Evolutionary conservation across 495 filamentous ascomycete species (phyloP), one percentile per base, ranked within the genome.

Genomic region (Terfezia boudieri): DNA sequence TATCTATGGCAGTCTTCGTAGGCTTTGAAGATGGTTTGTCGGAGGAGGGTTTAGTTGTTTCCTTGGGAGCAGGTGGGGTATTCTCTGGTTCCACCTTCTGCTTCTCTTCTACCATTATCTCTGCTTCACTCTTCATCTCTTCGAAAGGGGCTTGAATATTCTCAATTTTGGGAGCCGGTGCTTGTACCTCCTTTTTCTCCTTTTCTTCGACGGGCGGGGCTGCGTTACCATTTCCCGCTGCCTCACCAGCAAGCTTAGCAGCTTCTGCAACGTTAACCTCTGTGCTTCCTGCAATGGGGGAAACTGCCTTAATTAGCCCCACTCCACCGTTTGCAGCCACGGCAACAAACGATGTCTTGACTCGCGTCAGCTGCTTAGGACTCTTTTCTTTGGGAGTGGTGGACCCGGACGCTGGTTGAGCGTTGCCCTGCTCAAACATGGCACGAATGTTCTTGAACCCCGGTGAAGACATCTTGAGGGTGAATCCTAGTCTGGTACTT

Each of bases 401-500:
- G 36, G 59, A 49, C 26, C 56, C 37, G 11, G 59, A 57, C 23
- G n/a, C 17, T 10, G 58, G 49, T 50, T 58, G 51, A 10, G 57
- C 57, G 12, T 53, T 51, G 5, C 62, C 58, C 38, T 65, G 59
- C 56, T 65, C 62, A 37, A 65, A 65, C 62, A 65, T 65, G 43
- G 62, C 62, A 7, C 59, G 62, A 4, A 65, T 53, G 49, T 59
- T 59, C 36, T 61, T 65, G 22, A 65, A 62, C 23, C 62, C 61
- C 17, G 41, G 14, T 14, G 41, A 20, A 46, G 41, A 46, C 41
- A 46, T 46, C 41, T 46, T 46, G 26, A 32, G 26, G 4, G 26
- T 32, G 26, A 32, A 32, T 32, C 26, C 26, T 32, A 32, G 26
- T 32, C 26, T 32, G 26, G 26, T 32, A 32, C 26, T 32, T 32